Base-by-base conservation (phyloP, 2,329 filamentous ascomycete genomes). In the Fusarium nurragi region DNA sequence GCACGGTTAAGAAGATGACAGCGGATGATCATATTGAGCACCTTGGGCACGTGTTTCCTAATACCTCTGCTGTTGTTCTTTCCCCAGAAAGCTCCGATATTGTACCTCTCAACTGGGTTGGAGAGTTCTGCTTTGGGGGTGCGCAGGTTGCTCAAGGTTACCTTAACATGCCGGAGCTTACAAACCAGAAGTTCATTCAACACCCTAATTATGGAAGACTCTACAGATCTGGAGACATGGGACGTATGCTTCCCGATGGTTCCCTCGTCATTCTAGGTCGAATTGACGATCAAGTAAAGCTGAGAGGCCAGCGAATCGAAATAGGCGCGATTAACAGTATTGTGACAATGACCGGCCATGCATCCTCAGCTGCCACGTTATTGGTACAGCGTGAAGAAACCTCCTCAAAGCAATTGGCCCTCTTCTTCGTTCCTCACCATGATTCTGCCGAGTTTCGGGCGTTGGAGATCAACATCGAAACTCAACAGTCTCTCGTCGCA, bases 71-170 rank as follows among this genome's bases (percentile, higher is more conserved):
- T 0, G 87, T 93, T 57, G 86, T 96, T 3, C 74, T 90, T 16
- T 73, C 71, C 18, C 76, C 76, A 0, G 77, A 77, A 6, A 73
- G 77, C 4, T 71, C 88, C 6, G 75, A 83, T 0, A 71, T 87
- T 2, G 78, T 93, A 0, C 92, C 92, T 0, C 74, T 85, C 8
- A 92, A 93, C 4, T 90, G 87, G 63, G 80, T 92, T 16, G 94
- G 94, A 12, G 93, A 97, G 74, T 82, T 97, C 8, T 96, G 91
- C 71, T 95, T 97, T 74, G 93, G 92, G 14, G 94, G 93, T 12
- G 86, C 91, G 45, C 93, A 97, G 76, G 87, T 97, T 6, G 88
- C 87, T 38, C 81, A 84, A 36, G 92, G 92, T 2, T 97, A 94
- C 71, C 81, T 95, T 25, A 87, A 89, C 55, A 81, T 85, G 75